Conservation (phyloP, 805 yeast species). For the Saccharomycopsis capsularis region DNA sequence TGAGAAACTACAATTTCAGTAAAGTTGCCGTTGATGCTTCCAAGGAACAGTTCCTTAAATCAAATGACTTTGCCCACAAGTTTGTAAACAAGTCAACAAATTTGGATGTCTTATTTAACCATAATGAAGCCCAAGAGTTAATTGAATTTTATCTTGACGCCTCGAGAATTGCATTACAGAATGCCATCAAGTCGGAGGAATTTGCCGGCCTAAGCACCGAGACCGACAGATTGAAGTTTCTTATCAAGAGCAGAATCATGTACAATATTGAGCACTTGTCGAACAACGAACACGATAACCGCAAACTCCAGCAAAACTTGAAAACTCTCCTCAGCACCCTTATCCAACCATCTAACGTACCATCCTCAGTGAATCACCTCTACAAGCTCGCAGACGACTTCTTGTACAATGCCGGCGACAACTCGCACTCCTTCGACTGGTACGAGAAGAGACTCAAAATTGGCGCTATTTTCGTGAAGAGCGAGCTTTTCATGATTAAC, state of each 20-base stretch:
- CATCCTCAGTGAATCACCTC: slow-evolving; percentile 56
- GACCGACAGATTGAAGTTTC: slow-evolving; percentile 36
- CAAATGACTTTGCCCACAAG: not conserved
- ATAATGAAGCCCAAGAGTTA: slow-evolving; percentile 5
- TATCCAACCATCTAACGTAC: slow-evolving; percentile 54
- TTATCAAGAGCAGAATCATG: slow-evolving; percentile 40
- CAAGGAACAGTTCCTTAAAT: not conserved
- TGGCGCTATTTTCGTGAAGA: slow-evolving; percentile 60
- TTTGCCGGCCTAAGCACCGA: slow-evolving; percentile 26
- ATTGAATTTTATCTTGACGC: slow-evolving; percentile 7
- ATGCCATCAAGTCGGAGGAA: slow-evolving; percentile 10
- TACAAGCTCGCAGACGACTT: slow-evolving; percentile 78
- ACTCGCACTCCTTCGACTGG: slow-evolving; percentile 77
- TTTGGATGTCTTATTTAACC: slow-evolving; percentile 7
- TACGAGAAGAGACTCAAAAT: slow-evolving; percentile 76
- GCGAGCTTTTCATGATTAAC: slow-evolving; percentile 74
- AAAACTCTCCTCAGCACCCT: slow-evolving; percentile 45
- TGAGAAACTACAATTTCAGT: slow-evolving; percentile 14
- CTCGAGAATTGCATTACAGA: slow-evolving; percentile 8
- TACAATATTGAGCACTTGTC: slow-evolving; percentile 11
- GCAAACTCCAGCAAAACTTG: slow-evolving; percentile 29
- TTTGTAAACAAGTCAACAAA: slow-evolving; percentile 6
- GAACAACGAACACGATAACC: slow-evolving; percentile 23
- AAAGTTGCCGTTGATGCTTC: slow-evolving; percentile 8
- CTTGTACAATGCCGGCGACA: slow-evolving; percentile 71